Conservation (phyloP, 805 yeast genomes). For the Wickerhamiella lipophila region DNA sequence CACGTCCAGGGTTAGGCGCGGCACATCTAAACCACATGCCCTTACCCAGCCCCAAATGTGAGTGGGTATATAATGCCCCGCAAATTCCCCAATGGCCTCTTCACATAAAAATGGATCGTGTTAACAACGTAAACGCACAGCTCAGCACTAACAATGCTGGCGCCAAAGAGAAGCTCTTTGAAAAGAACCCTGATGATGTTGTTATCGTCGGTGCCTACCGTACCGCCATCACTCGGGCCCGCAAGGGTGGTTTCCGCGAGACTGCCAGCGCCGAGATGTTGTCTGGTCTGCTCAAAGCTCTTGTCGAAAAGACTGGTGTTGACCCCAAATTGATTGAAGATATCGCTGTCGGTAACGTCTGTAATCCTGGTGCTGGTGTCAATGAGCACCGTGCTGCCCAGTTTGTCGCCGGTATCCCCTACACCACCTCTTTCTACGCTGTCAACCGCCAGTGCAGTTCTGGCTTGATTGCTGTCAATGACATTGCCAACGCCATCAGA, state of each 20-base stretch:
- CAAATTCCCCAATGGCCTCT: neutral
- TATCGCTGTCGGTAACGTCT: conserved; percentile 80
- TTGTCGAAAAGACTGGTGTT: conserved; percentile 41
- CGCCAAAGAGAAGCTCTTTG: conserved; percentile 29
- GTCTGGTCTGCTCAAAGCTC: conserved; percentile 47
- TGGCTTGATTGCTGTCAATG: conserved; percentile 81
- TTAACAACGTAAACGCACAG: conserved; percentile 25
- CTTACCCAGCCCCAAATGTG: neutral
- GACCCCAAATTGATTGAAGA: conserved; percentile 60
- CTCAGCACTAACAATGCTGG: conserved; percentile 25
- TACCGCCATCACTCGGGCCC: conserved; percentile 80
- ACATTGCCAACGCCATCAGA: conserved; percentile 76
- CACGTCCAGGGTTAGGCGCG: conserved; percentile 9
- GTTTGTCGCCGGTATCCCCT: conserved; percentile 83
- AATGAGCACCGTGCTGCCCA: conserved; percentile 88
- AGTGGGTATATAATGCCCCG: conserved; percentile 2
- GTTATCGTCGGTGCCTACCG: conserved; percentile 84
- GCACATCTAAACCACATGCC: neutral
- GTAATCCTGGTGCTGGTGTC: conserved; percentile 89
- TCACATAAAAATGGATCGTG: conserved; percentile 26
- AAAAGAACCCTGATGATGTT: conserved; percentile 72
- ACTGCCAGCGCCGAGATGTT: conserved; percentile 70
- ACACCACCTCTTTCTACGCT: conserved; percentile 64
- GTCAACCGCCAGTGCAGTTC: conserved; percentile 92
- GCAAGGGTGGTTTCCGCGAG: conserved; percentile 76